Evolutionary conservation across 495 filamentous ascomycete species (phyloP), one percentile per base, ranked within the genome.

Genomic region (Delitschia confertaspora): DNA sequence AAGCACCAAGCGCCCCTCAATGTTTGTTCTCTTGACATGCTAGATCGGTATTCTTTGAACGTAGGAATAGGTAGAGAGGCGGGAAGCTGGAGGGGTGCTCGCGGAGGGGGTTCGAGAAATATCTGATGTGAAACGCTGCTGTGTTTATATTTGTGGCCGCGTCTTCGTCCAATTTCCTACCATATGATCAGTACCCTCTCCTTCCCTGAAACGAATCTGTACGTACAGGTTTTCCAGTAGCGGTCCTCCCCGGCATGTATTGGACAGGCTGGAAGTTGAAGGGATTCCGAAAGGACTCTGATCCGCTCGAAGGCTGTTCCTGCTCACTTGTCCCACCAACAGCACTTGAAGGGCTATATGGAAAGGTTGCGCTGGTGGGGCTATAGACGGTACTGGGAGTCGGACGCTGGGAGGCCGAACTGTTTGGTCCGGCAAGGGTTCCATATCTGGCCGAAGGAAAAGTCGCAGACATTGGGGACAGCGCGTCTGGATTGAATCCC

Each of bases 91-190:
- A 95, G 75, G 0, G 91, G 91, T 2, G 88, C 82, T 25, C 88
- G 74, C 3, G 82, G 83, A 2, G 85, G 79, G n/a, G 91, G 91
- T 60, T 95, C 86, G 54, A 93, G 83, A 68, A 98, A 93, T 60
- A 98, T 88, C 61, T 93, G 86, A 60, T 95, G 89, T 16, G 85
- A 93, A 37, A 98, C 85, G 56, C 84, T 91, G 60, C 83, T 89
- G 69, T 96, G 91, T 52, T 95, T 94, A 73, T 96, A 98, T 59
- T 91, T 88, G 69, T 98, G 91, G 21, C 91, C 91, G 40, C 88
- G 82, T 42, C 91, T 78, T 62, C 94, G 87, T 50, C 89, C 91
- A 55, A 95, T 76, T 47, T 78, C 81, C 43, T 44, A 14, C 24
- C 10, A 3, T n/a, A n/a, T 17, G 14, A 25, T 41, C 33, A 59